Base-by-base conservation (phyloP, 1,139 yeast species). In the Blastobotrys aristatus region DNA sequence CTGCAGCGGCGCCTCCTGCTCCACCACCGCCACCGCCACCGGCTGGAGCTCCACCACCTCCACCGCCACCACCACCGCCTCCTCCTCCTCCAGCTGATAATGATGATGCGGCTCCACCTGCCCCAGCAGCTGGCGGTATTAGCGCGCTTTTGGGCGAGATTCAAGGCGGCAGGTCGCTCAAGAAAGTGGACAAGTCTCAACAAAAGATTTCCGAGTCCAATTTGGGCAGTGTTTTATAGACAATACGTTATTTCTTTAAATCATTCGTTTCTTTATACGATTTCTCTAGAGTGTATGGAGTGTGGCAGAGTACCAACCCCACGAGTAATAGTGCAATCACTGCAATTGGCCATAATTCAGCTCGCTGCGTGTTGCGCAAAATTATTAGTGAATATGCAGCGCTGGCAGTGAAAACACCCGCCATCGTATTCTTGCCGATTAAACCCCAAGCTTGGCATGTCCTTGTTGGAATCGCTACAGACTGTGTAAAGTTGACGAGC, bases 131-230 rank as follows among this genome's bases (percentile, higher is more conserved):
- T 2, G 72, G 70, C 0, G 62, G 68, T 2, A 71, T 74, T 4
- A 64, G 71, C 20, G 77, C 79, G 0, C 67, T 79, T 38, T 68
- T 79, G 41, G 80, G 80, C 7, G 82, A 79, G 57, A 79, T 79
- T 50, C 72, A 73, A n/a, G 73, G 72, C 2, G 84, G 84, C 20
- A 69, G 62, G 45, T 50, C 74, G 1, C 70, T 79, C 55, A 72
- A 68, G 53, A 77, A 70, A 57, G 83, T 79, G 3, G 72, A 70
- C 53, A 72, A 70, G 33, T 62, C 66, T 43, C 68, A 76, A 56
- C 73, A 78, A 62, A 65, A 69, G 44, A 66, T 75, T 47, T 65
- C 74, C 16, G 70, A 68, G 40, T 69, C 41, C 11, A 66, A 21
- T 24, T 76, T 76, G 11, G 84, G 84, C 4, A 69, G 72, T 52